Percentiles rank a stretch among this genome's conserved stretches.
phyloP scores from a whole-genome alignment of 768 basidiomycete species.

The Rhizopogon vulgaris region DNA sequence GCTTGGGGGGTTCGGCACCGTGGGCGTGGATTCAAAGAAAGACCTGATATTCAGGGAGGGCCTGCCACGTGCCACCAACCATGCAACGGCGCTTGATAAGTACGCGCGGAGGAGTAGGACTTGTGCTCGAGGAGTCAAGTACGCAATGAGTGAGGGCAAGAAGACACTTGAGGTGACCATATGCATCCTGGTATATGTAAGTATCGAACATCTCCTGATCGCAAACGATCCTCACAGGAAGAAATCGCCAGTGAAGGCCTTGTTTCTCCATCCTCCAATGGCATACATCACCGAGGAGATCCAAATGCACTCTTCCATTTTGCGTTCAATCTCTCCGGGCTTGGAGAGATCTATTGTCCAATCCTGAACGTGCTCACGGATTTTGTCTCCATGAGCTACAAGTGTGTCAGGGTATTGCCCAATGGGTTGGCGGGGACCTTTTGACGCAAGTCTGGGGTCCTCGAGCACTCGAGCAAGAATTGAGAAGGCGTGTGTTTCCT shows the following conservation, averaged over 20 bases:
- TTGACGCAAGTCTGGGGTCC: slow-evolving; percentile 30
- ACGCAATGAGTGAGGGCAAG: slow-evolving; percentile 18
- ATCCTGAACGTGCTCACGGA: slow-evolving; percentile 23
- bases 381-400: neutral
- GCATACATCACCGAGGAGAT: slow-evolving; percentile 47
- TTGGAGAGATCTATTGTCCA: slow-evolving; percentile 39
- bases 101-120: slow-evolving; percentile 24
- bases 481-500: slow-evolving; percentile 33
- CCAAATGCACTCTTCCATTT: slow-evolving; percentile 62
- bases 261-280: slow-evolving; percentile 43
- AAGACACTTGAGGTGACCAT: slow-evolving; percentile 25
- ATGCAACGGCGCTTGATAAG: slow-evolving; percentile 14
- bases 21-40: slow-evolving; percentile 16
- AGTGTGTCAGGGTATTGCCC: slow-evolving; percentile 12
- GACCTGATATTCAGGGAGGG: slow-evolving; percentile 25
- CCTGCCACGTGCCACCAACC: slow-evolving; percentile 25
- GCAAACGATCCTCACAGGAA: slow-evolving; percentile 38
- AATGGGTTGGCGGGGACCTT: slow-evolving; percentile 9
- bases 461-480: slow-evolving; percentile 47
- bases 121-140: slow-evolving; percentile 13
- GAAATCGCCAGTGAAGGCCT: slow-evolving; percentile 39
- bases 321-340: slow-evolving; percentile 37
- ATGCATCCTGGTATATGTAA: slow-evolving; percentile 20
- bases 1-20: neutral
- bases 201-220: neutral